Percentiles rank a stretch among this genome's conserved stretches.
Conservation (phyloP, 1,139 yeast genomes). For the Lodderomyces jiufengensis region DNA sequence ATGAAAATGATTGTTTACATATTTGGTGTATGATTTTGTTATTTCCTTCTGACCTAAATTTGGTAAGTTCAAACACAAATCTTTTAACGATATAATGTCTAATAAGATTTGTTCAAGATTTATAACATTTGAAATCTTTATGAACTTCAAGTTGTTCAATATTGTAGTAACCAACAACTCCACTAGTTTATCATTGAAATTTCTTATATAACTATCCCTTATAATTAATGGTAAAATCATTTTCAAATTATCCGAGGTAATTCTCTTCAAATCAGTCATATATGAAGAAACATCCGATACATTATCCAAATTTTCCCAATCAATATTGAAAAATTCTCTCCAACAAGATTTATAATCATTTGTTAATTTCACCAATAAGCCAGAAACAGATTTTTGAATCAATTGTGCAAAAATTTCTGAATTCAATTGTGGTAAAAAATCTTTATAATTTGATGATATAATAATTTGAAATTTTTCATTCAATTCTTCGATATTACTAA, state of each 20-base stretch:
- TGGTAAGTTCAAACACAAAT: slow-evolving; percentile 53
- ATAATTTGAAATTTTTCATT: slow-evolving; percentile 59
- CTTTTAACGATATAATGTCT: slow-evolving; percentile 66
- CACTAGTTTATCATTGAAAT: slow-evolving; percentile 71
- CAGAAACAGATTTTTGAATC: slow-evolving; percentile 55
- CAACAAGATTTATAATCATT: slow-evolving; percentile 66
- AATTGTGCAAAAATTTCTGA: slow-evolving; percentile 56
- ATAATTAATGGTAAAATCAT: slow-evolving; percentile 58
- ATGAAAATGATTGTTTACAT: slow-evolving; percentile 46
- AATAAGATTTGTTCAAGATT: slow-evolving; percentile 79
- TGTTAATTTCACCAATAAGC: slow-evolving; percentile 57
- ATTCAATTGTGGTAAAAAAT: slow-evolving; percentile 45
- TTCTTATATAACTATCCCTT: slow-evolving; percentile 68
- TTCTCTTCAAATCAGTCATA: slow-evolving; percentile 52
- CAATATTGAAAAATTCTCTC: slow-evolving; percentile 80
- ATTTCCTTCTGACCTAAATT: slow-evolving; percentile 27
- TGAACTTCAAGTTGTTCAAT: slow-evolving; percentile 50
- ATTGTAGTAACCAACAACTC: slow-evolving; percentile 63
- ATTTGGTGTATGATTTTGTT: slow-evolving; percentile 44
- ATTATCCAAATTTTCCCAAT: slow-evolving; percentile 64
- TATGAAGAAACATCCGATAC: slow-evolving; percentile 73
- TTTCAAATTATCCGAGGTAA: slow-evolving; percentile 43
- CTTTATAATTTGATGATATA: slow-evolving; percentile 34
- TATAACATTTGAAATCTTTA: slow-evolving; percentile 59
- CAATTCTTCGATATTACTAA: slow-evolving; percentile 72